Conservation (phyloP, 2,329 filamentous ascomycete genomes). For the Macrophomina pseudophaseolina region DNA sequence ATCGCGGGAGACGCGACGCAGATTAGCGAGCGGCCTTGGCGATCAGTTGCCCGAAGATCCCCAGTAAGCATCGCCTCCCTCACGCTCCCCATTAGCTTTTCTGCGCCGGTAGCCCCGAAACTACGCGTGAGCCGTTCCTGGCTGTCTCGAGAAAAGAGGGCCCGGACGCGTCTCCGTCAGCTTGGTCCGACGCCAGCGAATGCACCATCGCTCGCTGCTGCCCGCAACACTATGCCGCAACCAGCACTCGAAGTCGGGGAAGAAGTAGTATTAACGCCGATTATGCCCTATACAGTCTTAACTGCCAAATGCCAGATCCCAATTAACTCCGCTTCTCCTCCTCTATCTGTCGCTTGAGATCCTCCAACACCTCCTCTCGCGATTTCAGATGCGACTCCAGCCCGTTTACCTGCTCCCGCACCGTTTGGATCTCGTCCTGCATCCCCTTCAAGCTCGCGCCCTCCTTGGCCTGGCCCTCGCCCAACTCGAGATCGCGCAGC, state of each 20-base stretch:
- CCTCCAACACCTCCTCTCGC: slow-evolving; percentile 75
- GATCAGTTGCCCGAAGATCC: slow-evolving; percentile 6
- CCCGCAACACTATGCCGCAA: not conserved
- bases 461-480: slow-evolving; percentile 68
- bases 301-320: not conserved
- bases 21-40: slow-evolving; percentile 25
- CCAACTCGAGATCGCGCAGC: slow-evolving; percentile 75
- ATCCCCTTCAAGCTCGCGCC: slow-evolving; percentile 78
- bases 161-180: not conserved
- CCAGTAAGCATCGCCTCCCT: slow-evolving; percentile 4
- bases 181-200: not conserved
- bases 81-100: slow-evolving; percentile 3
- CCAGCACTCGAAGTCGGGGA: not conserved
- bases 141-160: not conserved
- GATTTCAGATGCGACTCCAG: slow-evolving; percentile 81
- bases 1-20: slow-evolving; percentile 27
- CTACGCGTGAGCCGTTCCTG: not conserved
- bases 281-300: slow-evolving; percentile 26
- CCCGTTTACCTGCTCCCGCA: slow-evolving; percentile 94
- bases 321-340: slow-evolving; percentile 67
- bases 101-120: not conserved
- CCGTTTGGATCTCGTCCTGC: slow-evolving; percentile 82
- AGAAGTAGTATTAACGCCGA: slow-evolving; percentile 18
- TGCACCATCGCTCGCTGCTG: not conserved
- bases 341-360: slow-evolving; percentile 82